Base-by-base conservation (phyloP, 306 rosid genomes). In the Clitoria ternatea region DNA sequence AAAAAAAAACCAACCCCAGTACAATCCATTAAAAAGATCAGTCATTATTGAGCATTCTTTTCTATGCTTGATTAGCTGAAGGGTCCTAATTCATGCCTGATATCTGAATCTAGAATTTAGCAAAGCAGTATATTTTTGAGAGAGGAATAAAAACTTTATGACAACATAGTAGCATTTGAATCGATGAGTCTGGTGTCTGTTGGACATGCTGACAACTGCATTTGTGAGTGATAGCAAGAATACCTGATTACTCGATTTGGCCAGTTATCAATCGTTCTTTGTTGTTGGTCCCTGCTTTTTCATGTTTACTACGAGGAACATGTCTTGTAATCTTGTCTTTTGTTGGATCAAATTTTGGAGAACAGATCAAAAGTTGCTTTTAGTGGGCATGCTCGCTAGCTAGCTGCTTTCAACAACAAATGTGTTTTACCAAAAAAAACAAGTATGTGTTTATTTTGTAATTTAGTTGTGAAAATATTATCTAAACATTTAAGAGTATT, bases 301-400 rank as follows among this genome's bases (percentile, higher is more conserved):
- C 62, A 43, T 32, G 66, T 27, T 56, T 17, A 54, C 73, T 60
- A 72, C 62, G 35, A 76, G 65, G 79, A 72, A 35, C 64, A 54
- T 68, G 53, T 49, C 73, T 19, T 55, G 61, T 70, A 68, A 27
- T 72, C 50, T 37, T 77, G 61, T 77, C 67, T 61, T 74, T 10
- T 61, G 15, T 44, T 82, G 87, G 87, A 82, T 85, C 66, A 80
- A 23, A 3, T 39, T 62, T 56, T 56, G 77, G 79, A 7, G 22
- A 63, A 35, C 36, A 80, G 77, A 68, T 70, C 63, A 74, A 72
- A 78, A 74, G 75, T 59, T 60, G 49, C 17, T 14, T 57, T 20
- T 70, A 45, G 85, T 76, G 82, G 44, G 5, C 54, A 66, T 5
- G 35, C 64, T 55, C 56, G 66, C 75, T 24, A 55, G 66, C 66